A percentile compares a stretch with the other conserved stretches of the same genome.
phyloP scores from a whole-genome alignment of 805 yeast genomes.

The Debaryomyces hansenii region DNA sequence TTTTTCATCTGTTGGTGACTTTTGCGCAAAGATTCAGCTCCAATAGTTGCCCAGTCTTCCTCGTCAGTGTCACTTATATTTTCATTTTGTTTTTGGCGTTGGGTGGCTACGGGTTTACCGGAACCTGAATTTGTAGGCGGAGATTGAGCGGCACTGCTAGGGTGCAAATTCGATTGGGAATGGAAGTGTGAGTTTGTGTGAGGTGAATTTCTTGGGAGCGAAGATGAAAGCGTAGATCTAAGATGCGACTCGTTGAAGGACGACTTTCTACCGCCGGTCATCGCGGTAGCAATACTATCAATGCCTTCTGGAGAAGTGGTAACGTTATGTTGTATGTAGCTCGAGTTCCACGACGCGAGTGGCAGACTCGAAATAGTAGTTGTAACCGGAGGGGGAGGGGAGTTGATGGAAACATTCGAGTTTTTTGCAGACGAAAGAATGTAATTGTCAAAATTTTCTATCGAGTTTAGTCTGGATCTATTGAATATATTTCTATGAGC shows the following conservation, averaged over 20 bases:
- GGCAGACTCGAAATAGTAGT: constrained; percentile 23
- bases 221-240: constrained; percentile 25
- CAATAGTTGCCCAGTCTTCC: constrained; percentile 94
- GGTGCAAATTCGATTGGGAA: background rate
- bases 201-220: constrained; percentile 12
- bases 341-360: constrained; percentile 16
- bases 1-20: constrained; percentile 14
- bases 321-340: constrained; percentile 8
- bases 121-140: background rate
- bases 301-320: constrained; percentile 18
- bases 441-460: constrained; percentile 44
- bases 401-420: constrained; percentile 31
- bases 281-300: constrained; percentile 20
- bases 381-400: constrained; percentile 30
- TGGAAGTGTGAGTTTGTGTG: background rate
- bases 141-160: background rate
- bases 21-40: constrained; percentile 65
- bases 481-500: constrained; percentile 30
- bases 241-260: constrained; percentile 43
- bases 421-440: constrained; percentile 40
- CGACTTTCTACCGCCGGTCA: constrained; percentile 33
- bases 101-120: background rate
- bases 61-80: constrained; percentile 76
- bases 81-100: background rate
- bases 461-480: constrained; percentile 41